Conservation (phyloP, 805 yeast genomes). For the Jamesozyma spencerorum region DNA sequence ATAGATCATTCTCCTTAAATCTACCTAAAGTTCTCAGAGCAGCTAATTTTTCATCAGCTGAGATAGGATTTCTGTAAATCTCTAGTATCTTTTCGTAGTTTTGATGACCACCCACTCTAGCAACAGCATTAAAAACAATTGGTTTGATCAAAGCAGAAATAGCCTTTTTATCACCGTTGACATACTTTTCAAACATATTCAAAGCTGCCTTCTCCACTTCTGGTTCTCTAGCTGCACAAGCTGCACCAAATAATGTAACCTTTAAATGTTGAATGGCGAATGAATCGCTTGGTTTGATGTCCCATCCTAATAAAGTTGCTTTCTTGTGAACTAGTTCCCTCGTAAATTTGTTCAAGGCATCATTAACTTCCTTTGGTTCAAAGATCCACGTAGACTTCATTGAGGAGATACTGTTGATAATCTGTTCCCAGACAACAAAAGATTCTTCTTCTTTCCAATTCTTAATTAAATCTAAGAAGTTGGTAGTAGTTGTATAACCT, state of each 20-base stretch:
- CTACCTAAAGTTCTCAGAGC: constrained; percentile 65
- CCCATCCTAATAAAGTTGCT: constrained; percentile 54
- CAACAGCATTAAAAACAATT: constrained; percentile 56
- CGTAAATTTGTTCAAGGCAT: constrained; percentile 43
- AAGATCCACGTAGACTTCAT: constrained; percentile 47
- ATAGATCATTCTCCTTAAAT: constrained; percentile 43
- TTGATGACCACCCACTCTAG: constrained; percentile 48
- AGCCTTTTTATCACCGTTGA: constrained; percentile 56
- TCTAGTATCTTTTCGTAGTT: constrained; percentile 54
- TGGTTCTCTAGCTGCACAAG: constrained; percentile 44
- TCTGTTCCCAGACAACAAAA: constrained; percentile 62
- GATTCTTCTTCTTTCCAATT: constrained; percentile 52
- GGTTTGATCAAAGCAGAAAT: constrained; percentile 68
- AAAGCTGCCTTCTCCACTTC: constrained; percentile 39
- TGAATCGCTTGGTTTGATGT: constrained; percentile 45
- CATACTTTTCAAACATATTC: constrained; percentile 43
- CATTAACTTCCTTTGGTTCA: constrained; percentile 39
- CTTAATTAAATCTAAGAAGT: constrained; percentile 48
- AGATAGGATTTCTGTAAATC: constrained; percentile 49
- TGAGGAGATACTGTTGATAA: constrained; percentile 39
- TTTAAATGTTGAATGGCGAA: constrained; percentile 60
- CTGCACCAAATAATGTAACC: constrained; percentile 50
- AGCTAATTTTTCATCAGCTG: constrained; percentile 57
- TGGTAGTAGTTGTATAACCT: constrained; percentile 56
- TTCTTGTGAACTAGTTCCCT: constrained; percentile 48